Conservation (phyloP, 164 flowering plant species). For the Protea cynaroides region DNA sequence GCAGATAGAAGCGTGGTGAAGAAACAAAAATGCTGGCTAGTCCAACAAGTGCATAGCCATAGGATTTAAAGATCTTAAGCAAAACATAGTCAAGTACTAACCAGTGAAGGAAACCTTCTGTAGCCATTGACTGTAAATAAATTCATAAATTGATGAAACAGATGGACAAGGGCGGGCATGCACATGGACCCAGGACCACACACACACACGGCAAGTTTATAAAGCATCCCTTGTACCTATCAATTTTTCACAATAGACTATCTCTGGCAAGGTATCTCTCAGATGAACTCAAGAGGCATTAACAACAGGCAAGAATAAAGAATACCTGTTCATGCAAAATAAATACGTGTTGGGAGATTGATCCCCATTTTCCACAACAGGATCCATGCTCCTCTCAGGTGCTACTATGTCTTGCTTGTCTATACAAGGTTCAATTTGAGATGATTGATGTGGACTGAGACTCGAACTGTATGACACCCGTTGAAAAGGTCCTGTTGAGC, state of each 20-base stretch:
- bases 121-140: no score
- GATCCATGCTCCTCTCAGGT: slow-evolving; percentile 26
- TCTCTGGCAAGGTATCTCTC: no score
- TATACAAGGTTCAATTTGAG: slow-evolving; percentile 27
- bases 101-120: no score
- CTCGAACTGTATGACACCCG: slow-evolving; percentile 29
- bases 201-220: no score
- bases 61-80: no score
- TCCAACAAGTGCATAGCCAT: neutral
- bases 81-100: no score
- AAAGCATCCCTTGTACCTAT: no score
- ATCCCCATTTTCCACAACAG: slow-evolving; percentile 27
- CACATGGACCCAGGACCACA: no score
- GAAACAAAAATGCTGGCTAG: neutral
- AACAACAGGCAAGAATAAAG: neutral
- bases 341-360: slow-evolving; percentile 35
- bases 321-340: slow-evolving; percentile 56
- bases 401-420: slow-evolving; percentile 34
- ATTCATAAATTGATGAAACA: no score
- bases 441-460: slow-evolving; percentile 38
- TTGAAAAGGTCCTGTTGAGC: slow-evolving; percentile 47
- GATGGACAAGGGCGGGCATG: no score
- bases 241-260: no score
- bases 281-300: neutral
- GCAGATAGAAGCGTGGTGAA: neutral